Percentiles rank a stretch among this genome's conserved stretches.
Evolutionary conservation across 805 yeast genomes (phyloP).

Genomic region (Kodamaea jinghongensis): DNA sequence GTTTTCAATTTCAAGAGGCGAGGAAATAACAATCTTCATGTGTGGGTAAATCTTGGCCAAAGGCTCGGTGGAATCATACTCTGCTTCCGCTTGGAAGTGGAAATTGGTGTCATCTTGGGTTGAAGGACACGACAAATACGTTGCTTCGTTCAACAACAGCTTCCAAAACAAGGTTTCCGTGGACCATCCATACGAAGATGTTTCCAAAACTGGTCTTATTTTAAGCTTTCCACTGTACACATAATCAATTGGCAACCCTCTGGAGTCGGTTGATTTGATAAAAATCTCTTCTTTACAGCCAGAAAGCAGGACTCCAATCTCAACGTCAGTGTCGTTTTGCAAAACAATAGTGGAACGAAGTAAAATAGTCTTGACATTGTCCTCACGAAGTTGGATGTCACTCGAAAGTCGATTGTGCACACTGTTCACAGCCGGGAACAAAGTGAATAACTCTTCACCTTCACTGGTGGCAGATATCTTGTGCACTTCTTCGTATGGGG

Average conservation of each 20-base stretch:
- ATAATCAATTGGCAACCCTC: slow-evolving; percentile 71
- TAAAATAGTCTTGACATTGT: slow-evolving; percentile 75
- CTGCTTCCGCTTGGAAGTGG: slow-evolving; percentile 72
- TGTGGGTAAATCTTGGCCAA: slow-evolving; percentile 79
- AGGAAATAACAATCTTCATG: slow-evolving; percentile 69
- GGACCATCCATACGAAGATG: slow-evolving; percentile 67
- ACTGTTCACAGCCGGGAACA: slow-evolving; percentile 58
- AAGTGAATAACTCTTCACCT: slow-evolving; percentile 73
- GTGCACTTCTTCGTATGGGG: slow-evolving; percentile 52
- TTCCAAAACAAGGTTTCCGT: slow-evolving; percentile 63
- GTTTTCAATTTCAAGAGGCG: slow-evolving; percentile 85
- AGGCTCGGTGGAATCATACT: slow-evolving; percentile 63
- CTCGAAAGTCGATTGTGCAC: slow-evolving; percentile 75
- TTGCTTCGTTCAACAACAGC: slow-evolving; percentile 46
- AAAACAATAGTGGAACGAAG: slow-evolving; percentile 73
- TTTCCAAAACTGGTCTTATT: slow-evolving; percentile 59
- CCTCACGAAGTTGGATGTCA: slow-evolving; percentile 65
- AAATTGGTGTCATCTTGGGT: slow-evolving; percentile 45
- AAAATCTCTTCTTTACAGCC: slow-evolving; percentile 22
- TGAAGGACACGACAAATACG: slow-evolving; percentile 60
- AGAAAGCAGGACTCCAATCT: slow-evolving; percentile 46
- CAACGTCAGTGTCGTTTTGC: slow-evolving; percentile 59
- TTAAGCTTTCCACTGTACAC: slow-evolving; percentile 59
- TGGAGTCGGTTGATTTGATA: slow-evolving; percentile 53
- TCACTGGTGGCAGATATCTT: slow-evolving; percentile 71